phyloP scores from a whole-genome alignment of 768 basidiomycete genomes.

The Lactifluus pinguis region DNA sequence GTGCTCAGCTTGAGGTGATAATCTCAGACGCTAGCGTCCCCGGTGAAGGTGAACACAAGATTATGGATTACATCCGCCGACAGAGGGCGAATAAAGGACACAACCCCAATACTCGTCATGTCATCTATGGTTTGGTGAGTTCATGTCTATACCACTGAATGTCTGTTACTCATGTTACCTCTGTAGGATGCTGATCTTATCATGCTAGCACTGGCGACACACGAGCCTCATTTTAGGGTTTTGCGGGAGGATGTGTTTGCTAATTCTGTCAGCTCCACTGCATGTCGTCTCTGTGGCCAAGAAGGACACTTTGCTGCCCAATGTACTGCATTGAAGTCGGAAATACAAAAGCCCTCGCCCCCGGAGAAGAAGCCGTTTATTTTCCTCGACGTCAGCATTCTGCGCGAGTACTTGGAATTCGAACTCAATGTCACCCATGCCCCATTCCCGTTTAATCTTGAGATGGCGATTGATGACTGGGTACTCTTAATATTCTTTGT shows the following conservation, averaged over 20 bases:
- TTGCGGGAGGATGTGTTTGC: conserved; percentile 96
- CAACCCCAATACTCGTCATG: conserved; percentile 91
- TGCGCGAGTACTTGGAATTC: conserved; percentile 96
- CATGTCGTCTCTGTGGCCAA: conserved; percentile 90
- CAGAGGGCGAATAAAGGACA: conserved; percentile 83
- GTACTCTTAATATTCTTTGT: conserved; percentile 99
- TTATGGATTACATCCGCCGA: conserved; percentile 95
- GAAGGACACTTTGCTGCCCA: conserved; percentile 93
- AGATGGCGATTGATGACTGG: conserved; percentile 99
- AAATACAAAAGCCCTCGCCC: conserved; percentile 56
- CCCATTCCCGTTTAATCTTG: conserved; percentile 84
- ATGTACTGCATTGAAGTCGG: conserved; percentile 75
- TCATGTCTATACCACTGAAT: not conserved
- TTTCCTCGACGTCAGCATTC: conserved; percentile 92
- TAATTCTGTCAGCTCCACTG: conserved; percentile 63
- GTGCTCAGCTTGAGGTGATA: conserved; percentile 75
- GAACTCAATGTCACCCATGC: conserved; percentile 78
- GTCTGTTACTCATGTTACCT: conserved; percentile 12
- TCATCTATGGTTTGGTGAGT: conserved; percentile 92
- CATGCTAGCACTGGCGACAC: conserved; percentile 96
- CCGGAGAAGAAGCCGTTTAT: conserved; percentile 90
- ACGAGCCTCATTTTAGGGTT: conserved; percentile 97
- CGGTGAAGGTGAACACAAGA: conserved; percentile 99
- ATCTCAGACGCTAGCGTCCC: conserved; percentile 97
- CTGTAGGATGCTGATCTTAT: conserved; percentile 94